phyloP scores from a whole-genome alignment of 176 grass and related monocot species.

The Oryza brachyantha region DNA sequence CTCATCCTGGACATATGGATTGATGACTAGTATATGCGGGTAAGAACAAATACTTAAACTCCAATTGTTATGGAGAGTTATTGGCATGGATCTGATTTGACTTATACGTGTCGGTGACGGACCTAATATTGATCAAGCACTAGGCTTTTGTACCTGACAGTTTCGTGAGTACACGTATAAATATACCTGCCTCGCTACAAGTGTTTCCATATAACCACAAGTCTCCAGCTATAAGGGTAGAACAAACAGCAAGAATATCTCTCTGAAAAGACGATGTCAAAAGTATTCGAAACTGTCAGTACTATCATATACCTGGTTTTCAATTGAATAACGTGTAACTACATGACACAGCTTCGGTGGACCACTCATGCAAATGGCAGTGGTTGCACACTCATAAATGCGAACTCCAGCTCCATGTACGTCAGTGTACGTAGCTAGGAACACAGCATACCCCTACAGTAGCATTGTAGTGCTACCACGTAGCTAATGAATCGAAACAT shows the following conservation, averaged over 20 bases:
- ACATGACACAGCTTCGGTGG: neutral
- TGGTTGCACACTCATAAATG: conserved; percentile 5
- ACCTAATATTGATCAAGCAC: neutral
- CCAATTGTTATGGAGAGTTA: conserved; percentile 13
- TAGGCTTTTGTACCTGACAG: neutral
- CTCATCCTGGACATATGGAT: neutral
- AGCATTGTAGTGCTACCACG: neutral
- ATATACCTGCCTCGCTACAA: too few relatives aligned
- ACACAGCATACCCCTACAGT: neutral
- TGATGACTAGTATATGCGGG: neutral
- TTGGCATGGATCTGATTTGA: neutral
- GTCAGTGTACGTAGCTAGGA: too few relatives aligned
- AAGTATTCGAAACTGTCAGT: neutral
- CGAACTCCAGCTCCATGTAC: neutral
- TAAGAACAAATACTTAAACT: neutral
- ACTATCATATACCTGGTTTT: neutral
- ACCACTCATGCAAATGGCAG: neutral
- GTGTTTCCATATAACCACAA: neutral
- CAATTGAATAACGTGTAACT: conserved; percentile 2
- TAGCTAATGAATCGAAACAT: neutral
- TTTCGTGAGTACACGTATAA: neutral
- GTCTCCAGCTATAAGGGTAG: neutral
- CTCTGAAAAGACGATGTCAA: neutral
- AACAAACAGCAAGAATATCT: neutral
- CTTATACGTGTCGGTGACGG: neutral